Base-by-base conservation (phyloP, 371 early-diverging fungal genomes). In the Lichtheimia ramosa region DNA sequence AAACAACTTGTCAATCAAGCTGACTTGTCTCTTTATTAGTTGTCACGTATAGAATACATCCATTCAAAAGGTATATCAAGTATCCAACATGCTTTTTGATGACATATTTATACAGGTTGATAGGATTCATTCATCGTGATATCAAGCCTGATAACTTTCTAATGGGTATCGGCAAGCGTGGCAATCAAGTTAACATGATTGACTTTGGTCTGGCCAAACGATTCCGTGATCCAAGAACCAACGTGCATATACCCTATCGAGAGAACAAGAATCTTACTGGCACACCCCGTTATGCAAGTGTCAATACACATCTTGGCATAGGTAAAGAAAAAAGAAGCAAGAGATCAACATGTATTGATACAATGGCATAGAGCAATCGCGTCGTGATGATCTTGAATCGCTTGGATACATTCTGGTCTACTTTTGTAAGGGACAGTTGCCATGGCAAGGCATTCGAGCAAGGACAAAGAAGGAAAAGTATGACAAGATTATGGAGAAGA, bases 321-420 rank as follows among this genome's bases (percentile, higher is more conserved):
- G 93, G 93, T 91, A 79, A 62, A 83, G 74, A 12, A 63, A 83
- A 75, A 12, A 18, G 64, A 43, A 39, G 43, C 10, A 8, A 10
- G 8, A 2, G 10, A 1, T 34, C 6, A 2, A 34, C 10, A 8
- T 34, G 0, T 34, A 34, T 10, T 34, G 34, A 34, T 34, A 34
- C 10, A 34, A 34, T 34, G 8, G 10, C 8, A 34, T 34, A 82
- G 99, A 99, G 70, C 99, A 99, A 89, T 95, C 97, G 27, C 89
- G 99, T 67, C 92, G 99, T 66, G 99, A 99, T 79, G 99, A 99
- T 81, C 79, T 99, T 48, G 99, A 99, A 76, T 94, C 97, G 28
- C 80, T 99, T 43, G 98, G 98, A n/a, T 99, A 99, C 76, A 98
- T 99, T 34, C 85, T 99, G 41, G 94, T 99, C 85, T 99, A 99